A percentile compares a stretch with the other conserved stretches of the same genome.
Evolutionary conservation across 768 basidiomycete species (phyloP).

Genomic region (Chiua virens): DNA sequence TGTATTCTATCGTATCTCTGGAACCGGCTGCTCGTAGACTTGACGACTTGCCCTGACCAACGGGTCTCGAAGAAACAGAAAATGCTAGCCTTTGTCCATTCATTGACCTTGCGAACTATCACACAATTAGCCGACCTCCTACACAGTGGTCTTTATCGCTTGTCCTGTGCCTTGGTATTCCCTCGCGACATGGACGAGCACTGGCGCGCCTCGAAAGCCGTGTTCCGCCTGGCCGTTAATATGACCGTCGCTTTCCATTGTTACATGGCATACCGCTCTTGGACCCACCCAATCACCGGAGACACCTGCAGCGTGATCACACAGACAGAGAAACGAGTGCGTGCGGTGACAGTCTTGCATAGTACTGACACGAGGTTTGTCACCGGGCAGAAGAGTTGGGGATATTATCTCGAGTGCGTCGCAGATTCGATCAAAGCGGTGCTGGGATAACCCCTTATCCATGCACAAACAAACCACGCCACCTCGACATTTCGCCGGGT

Average conservation of each 20-base stretch:
- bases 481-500: conserved; percentile 10
- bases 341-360: conserved; percentile 1
- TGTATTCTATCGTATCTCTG: conserved; percentile 7
- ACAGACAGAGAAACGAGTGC: conserved; percentile 7
- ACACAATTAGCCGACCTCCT: conserved; percentile 3
- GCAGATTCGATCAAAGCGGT: conserved; percentile 22
- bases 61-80: conserved; percentile 1
- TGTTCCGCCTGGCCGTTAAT: conserved; percentile 19
- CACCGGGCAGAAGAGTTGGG: background rate
- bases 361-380: conserved; percentile 5
- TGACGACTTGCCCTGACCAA: conserved; percentile 3
- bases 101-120: conserved; percentile 5
- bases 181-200: background rate
- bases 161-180: background rate
- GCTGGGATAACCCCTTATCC: conserved; percentile 29
- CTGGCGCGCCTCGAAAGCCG: conserved; percentile 7
- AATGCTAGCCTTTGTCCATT: background rate
- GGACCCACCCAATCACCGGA: conserved; percentile 27
- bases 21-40: background rate
- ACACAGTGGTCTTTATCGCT: background rate
- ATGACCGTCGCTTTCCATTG: conserved; percentile 18
- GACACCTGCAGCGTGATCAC: background rate
- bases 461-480: conserved; percentile 32
- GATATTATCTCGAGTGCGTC: conserved; percentile 7
- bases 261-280: conserved; percentile 13